Evolutionary conservation across 805 yeast species (phyloP).

Genomic region (Zygosaccharomyces lentus): DNA sequence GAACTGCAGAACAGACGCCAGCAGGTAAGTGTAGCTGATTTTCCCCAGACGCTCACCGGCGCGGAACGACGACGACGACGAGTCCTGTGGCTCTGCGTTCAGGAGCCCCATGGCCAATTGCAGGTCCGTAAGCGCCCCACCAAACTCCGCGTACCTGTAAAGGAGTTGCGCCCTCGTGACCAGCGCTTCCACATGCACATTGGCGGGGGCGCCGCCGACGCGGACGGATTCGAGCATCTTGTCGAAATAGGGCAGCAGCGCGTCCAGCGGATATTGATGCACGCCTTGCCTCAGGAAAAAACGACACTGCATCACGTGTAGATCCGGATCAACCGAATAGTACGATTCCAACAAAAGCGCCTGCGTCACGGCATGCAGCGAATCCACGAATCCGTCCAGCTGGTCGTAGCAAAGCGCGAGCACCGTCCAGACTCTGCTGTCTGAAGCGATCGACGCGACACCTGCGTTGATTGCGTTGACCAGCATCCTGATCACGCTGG

Average conservation of each 20-base stretch:
- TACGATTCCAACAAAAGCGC: constrained; percentile 5
- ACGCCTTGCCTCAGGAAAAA: constrained; percentile 16
- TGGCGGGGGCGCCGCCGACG: constrained; percentile 8
- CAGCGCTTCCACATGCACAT: constrained; percentile 18
- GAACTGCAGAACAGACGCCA: constrained; percentile 15
- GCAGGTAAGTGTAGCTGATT: constrained; percentile 15
- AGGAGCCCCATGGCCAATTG: constrained; percentile 13
- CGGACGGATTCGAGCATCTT: constrained; percentile 14
- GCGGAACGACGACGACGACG: constrained; percentile 6
- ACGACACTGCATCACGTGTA: constrained; percentile 19
- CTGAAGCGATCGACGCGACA: constrained; percentile 10
- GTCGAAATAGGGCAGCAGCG: constrained; percentile 15
- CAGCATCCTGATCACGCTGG: constrained; percentile 16
- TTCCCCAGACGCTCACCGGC: constrained; percentile 14
- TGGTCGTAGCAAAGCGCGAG: constrained; percentile 24
- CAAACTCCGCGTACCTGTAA: constrained; percentile 14
- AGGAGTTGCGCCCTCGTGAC: constrained; percentile 24
- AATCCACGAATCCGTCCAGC: constrained; percentile 22
- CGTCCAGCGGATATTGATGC: constrained; percentile 7
- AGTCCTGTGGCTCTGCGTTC: constrained; percentile 6
- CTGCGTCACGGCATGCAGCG: constrained; percentile 20
- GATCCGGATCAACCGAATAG: constrained; percentile 2
- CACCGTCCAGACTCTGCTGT: constrained; percentile 22
- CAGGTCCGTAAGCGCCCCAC: constrained; percentile 15
- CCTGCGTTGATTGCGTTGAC: constrained; percentile 18